Evolutionary conservation across 176 grass and related monocot species (phyloP).

Genomic region (Calamus simplicifolius): DNA sequence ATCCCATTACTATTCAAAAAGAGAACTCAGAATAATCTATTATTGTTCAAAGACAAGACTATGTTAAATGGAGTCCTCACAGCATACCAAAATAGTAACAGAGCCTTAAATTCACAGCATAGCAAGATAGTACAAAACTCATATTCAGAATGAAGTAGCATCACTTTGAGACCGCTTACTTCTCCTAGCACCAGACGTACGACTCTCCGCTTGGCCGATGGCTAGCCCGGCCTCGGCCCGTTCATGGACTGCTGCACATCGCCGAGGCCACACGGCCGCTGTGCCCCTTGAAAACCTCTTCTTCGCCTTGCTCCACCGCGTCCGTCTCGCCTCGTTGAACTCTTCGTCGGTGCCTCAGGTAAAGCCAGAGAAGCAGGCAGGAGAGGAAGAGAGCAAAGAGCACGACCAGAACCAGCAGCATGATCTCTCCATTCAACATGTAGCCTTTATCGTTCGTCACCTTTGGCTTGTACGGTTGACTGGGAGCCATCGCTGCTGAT

Average conservation of each 20-base stretch:
- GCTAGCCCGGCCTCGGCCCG: too few species aligned
- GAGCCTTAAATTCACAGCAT: too few species aligned
- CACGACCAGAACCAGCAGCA: conserved; percentile 24
- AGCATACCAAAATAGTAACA: too few species aligned
- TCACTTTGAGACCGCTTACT: too few species aligned
- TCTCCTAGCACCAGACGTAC: too few species aligned
- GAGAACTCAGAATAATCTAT: too few species aligned
- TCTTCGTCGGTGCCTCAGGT: background rate
- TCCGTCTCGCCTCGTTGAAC: background rate
- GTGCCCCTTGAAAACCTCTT: background rate
- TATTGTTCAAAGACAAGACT: too few species aligned
- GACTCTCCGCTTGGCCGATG: too few species aligned
- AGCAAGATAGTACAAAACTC: too few species aligned
- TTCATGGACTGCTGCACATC: background rate
- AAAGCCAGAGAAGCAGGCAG: background rate
- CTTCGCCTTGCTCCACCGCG: background rate
- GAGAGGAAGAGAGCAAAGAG: conserved; percentile 10
- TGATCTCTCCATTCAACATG: conserved; percentile 24
- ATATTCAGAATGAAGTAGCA: too few species aligned
- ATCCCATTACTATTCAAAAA: too few species aligned
- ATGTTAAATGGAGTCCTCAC: too few species aligned
- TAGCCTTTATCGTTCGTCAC: conserved; percentile 23
- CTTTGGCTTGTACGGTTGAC: background rate
- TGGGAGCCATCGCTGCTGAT: background rate
- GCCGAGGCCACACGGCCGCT: background rate